A percentile compares a stretch with the other conserved stretches of the same genome.
phyloP scores from a whole-genome alignment of 2,329 filamentous ascomycete species.

The Monosporascus sp. region DNA sequence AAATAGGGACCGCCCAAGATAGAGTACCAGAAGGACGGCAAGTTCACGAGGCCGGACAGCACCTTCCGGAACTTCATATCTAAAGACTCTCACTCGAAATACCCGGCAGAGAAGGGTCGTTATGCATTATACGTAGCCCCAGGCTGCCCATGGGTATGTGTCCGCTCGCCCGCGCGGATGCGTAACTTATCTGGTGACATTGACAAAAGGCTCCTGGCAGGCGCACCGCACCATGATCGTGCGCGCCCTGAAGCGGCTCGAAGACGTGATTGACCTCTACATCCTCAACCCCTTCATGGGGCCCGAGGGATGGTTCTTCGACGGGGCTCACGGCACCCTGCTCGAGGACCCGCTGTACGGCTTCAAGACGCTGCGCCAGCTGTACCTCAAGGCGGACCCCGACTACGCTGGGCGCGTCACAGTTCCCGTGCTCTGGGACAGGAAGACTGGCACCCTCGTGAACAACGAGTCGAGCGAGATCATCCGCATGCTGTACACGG shows the following conservation, averaged over 20 bases:
- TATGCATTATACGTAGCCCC: constrained; percentile 59
- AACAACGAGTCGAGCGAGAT: constrained; percentile 83
- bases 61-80: constrained; percentile 54
- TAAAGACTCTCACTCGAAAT: constrained; percentile 42
- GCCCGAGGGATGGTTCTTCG: constrained; percentile 50
- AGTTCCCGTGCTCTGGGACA: constrained; percentile 69
- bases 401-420: constrained; percentile 68
- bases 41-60: constrained; percentile 48
- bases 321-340: constrained; percentile 42
- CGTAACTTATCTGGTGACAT: background rate
- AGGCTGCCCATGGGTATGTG: constrained; percentile 58
- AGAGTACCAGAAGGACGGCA: constrained; percentile 38
- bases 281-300: constrained; percentile 63
- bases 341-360: constrained; percentile 58
- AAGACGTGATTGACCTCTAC: constrained; percentile 64
- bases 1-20: constrained; percentile 4
- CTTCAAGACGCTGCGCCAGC: constrained; percentile 61
- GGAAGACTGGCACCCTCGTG: constrained; percentile 64
- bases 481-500: constrained; percentile 75
- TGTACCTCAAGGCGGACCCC: constrained; percentile 66
- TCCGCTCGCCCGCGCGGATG: background rate
- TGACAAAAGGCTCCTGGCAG: constrained; percentile 21
- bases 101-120: constrained; percentile 53
- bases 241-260: constrained; percentile 67
- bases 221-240: constrained; percentile 72